Base-by-base conservation (phyloP, 2,329 filamentous ascomycete genomes). In the Hypoxylon sp. region DNA sequence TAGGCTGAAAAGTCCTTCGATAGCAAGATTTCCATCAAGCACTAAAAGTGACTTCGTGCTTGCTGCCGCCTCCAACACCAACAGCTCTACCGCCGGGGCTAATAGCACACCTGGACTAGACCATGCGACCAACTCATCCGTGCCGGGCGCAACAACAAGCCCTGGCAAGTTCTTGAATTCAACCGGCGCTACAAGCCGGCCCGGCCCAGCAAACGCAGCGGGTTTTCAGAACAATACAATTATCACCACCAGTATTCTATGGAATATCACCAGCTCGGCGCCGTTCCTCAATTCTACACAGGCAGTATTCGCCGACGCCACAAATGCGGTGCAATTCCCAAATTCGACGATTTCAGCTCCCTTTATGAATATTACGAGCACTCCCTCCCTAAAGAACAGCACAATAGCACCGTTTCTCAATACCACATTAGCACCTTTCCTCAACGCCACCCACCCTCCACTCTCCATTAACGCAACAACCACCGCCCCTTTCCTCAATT, bases 221-320 rank as follows among this genome's bases (percentile, higher is more conserved):
- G 33, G 42, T 29, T 55, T 57, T 26, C 46, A 24, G n/a, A 57
- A 9, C 44, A 37, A 29, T 39, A 52, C 61, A 6, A 10, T 14
- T 1, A 39, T 51, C 37, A 13, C 52, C 2, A 44, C 14, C n/a
- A 17, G 44, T 19, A 47, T 57, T 29, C 33, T 53, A 3, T 17
- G 3, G 19, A 71, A 67, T 22, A 47, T 52, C 2, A 67, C 71
- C 14, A 60, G n/a, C n/a, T 61, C 68, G 3, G 55, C 67, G 4
- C 67, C 57, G 3, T 70, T 69, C 26, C 35, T 59, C 35, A 70
- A 70, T 22, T 59, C 61, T 5, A 70, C 64, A 19, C 19, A 26
- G 11, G 42, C 29, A 5, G 31, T 11, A 13, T 3, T 24, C 0
- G 33, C 53, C 33, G 71, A 69, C 44, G 29, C 37, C 19, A 71